Base-by-base conservation (phyloP, 1,139 yeast genomes). In the Arxiozyma slooffiae region DNA sequence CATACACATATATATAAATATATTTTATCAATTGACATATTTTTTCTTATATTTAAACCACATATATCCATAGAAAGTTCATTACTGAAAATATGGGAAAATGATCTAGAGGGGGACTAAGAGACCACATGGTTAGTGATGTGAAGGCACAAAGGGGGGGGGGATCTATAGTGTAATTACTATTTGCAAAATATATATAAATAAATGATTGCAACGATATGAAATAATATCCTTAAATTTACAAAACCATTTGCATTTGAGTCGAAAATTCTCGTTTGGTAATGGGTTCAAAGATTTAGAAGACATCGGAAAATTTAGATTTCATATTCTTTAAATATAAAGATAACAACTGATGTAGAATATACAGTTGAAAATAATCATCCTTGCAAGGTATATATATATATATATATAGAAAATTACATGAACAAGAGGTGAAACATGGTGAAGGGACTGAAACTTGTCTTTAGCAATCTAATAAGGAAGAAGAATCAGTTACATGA, bases 381-480 rank as follows among this genome's bases (percentile, higher is more conserved):
- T 6, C 44, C 26, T 20, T 40, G 51, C 51, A 64, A 53, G 54
- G 14, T 21, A 7, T 59, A 41, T n/a, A n/a, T n/a, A n/a, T n/a
- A 66, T 49, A 48, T n/a, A 47, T 46, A 23, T 38, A 30, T n/a
- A 18, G 71, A 23, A 70, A 71, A 38, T 57, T 71, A 20, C 64
- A 64, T 50, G 68, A 79, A 53, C 80, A 80, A 53, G 76, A 75
- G 14, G 72, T 84, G 7, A 79, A 80, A 52, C 88, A 97, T 0
- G 98, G 98, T 2, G 98, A 94, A 67, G 98, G 92, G 66, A 75
- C 80, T 51, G 98, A 94, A 66, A 73, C 73, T 43, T 79, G 87
- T 0, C 68, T 82, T 9, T 87, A 79, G 65, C 79, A 79, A 41
- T 76, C 85, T 44, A 81, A 84, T 42, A 89, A 95, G 16, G 88